Base-by-base conservation (phyloP, 768 basidiomycete species). In the Hydnomerulius pinastri region DNA sequence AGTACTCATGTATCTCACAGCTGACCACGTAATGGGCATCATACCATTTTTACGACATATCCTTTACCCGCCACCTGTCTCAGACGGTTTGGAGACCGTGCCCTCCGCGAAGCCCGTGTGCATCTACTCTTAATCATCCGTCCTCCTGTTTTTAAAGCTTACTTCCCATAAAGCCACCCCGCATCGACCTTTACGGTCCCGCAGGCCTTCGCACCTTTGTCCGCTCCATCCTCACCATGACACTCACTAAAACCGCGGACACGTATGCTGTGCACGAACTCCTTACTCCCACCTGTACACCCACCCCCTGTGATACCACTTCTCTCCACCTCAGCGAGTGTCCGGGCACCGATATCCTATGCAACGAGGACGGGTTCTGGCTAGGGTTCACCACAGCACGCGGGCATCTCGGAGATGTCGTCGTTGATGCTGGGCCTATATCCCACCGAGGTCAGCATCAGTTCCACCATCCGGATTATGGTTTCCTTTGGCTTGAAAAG, bases 181-280 rank as follows among this genome's bases (percentile, higher is more conserved):
- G 68, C 30, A 72, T 92, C 28, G 81, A 92, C 40, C 76, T 94
- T 21, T 93, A 85, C 62, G 91, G 92, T 0, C 92, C 90, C 0
- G 79, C 82, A 11, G 91, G 92, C 23, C 68, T 92, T 17, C 86
- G 92, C 24, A 68, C 72, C 17, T 88, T 93, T 66, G 71, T 94
- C 21, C 86, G 92, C 37, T 78, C 78, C 33, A 81, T 79, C 47
- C 75, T 93, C 59, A 76, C 76, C 46, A 78, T 90, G 71, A 91
- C 92, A 0, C 71, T 80, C 33, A 82, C 82, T 6, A 71, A 69
- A 25, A 81, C 82, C 3, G 72, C 77, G 1, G 81, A 85, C 39
- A 78, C 73, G 12, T 94, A 86, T 61, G 78, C 76, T 32, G 89
- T 91, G 1, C 90, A 94, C 63, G 92, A 95, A 62, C 78, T 94